phyloP scores from a whole-genome alignment of 176 grass and related monocot species.

The Zea luxurians region DNA sequence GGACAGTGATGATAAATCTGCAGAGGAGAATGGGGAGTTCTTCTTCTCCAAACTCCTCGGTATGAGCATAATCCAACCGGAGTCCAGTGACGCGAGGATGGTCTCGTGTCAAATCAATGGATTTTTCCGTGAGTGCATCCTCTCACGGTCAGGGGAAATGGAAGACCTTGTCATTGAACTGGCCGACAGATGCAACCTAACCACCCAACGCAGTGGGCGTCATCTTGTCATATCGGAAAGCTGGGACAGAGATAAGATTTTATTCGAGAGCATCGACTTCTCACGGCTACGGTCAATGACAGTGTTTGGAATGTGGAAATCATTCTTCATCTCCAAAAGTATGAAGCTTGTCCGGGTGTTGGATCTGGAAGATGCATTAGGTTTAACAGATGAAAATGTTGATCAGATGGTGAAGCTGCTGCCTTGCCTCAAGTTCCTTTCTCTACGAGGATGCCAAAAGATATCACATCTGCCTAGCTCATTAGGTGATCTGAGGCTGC shows the following conservation, averaged over 20 bases:
- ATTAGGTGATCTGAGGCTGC: not conserved
- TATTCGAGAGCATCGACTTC: not conserved
- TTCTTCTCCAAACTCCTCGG: not conserved
- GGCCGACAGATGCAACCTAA: not conserved
- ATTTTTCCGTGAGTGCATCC: not conserved
- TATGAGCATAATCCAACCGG: not conserved
- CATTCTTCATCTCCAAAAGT: not conserved
- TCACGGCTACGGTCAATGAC: not conserved
- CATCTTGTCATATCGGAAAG: not conserved
- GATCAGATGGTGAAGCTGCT: not conserved
- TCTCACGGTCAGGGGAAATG: not conserved
- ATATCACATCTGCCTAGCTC: not conserved
- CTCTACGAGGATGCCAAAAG: not conserved
- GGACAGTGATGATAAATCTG: not conserved
- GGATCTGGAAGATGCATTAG: not conserved
- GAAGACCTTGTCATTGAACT: not conserved
- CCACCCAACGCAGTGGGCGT: not conserved
- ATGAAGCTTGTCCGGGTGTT: not conserved
- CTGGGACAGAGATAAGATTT: not conserved
- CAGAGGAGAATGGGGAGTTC: not conserved
- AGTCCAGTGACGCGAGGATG: not conserved
- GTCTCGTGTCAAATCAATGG: not conserved
- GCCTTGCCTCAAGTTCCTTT: not conserved
- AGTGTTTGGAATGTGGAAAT: not conserved
- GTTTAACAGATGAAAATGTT: not conserved